These are phyloP conservation scores for Diaporthe capsici DNA, from an alignment of 2,329 filamentous ascomycete species.

Conservation along the genomic window DNA sequence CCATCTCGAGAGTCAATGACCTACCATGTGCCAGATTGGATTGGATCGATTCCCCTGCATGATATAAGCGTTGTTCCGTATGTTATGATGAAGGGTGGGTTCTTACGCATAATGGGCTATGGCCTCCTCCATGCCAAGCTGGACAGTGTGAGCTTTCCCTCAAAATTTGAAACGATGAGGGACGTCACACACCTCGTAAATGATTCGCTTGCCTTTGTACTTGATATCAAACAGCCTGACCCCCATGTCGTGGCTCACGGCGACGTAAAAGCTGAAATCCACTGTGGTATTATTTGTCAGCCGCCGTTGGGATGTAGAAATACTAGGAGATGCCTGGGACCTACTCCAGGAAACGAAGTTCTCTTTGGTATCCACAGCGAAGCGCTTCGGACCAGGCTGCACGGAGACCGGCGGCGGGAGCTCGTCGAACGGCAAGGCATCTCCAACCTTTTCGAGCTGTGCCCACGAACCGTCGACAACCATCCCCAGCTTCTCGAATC, in stretches of 20 bases:
- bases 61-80: conserved; percentile 51
- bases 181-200: conserved; percentile 63
- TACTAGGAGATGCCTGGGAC: not conserved
- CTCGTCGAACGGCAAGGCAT: conserved; percentile 45
- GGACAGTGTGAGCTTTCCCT: conserved; percentile 59
- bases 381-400: conserved; percentile 56
- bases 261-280: conserved; percentile 18
- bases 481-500: conserved; percentile 3
- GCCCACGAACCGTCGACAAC: conserved; percentile 47
- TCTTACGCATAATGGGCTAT: conserved; percentile 9
- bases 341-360: conserved; percentile 16
- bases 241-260: conserved; percentile 48
- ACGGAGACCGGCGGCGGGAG: conserved; percentile 50
- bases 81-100: conserved; percentile 49
- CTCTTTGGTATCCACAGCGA: conserved; percentile 46
- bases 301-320: no score
- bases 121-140: conserved; percentile 16
- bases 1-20: not conserved
- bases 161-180: conserved; percentile 52
- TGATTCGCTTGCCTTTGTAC: conserved; percentile 63
- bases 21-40: conserved; percentile 14
- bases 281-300: not conserved
- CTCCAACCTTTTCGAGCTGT: conserved; percentile 47
- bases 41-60: conserved; percentile 47
- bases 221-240: conserved; percentile 63